Evolutionary conservation across 2,329 filamentous ascomycete genomes (phyloP).

Genomic region (Hymenoscyphus fructigenus): DNA sequence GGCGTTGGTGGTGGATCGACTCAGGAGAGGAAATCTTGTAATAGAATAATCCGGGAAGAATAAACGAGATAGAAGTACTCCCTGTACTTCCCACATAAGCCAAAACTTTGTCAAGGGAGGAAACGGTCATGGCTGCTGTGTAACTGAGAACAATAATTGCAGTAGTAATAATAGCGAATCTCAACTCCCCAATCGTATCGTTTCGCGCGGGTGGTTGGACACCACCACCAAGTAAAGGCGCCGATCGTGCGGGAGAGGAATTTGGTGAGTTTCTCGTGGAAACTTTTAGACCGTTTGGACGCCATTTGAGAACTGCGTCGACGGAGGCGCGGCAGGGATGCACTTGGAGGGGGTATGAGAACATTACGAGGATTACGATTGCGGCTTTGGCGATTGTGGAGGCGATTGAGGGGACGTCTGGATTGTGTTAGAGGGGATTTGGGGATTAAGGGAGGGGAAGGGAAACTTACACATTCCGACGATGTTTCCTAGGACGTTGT

Average conservation of each 20-base stretch:
- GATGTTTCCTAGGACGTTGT: constrained; percentile 87
- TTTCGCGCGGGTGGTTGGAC: constrained; percentile 47
- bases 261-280: constrained; percentile 36
- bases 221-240: constrained; percentile 45
- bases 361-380: constrained; percentile 93
- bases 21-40: constrained; percentile 96
- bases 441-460: no score
- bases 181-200: constrained; percentile 75
- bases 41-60: constrained; percentile 93
- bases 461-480: constrained; percentile 76
- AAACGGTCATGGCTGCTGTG: constrained; percentile 85
- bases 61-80: constrained; percentile 94
- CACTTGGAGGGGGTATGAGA: constrained; percentile 92
- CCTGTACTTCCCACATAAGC: constrained; percentile 95
- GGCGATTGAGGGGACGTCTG: constrained; percentile 69
- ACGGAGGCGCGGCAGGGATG: constrained; percentile 95
- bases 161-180: constrained; percentile 88
- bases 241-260: constrained; percentile 40
- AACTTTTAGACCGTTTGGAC: constrained; percentile 52
- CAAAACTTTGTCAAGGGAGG: constrained; percentile 83
- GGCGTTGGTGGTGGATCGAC: constrained; percentile 78
- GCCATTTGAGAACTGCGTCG: constrained; percentile 92
- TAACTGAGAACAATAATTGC: constrained; percentile 82
- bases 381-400: constrained; percentile 93
- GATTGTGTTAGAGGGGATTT: no score